phyloP scores from a whole-genome alignment of 495 filamentous ascomycete species.

The Penicillium goetzii region DNA sequence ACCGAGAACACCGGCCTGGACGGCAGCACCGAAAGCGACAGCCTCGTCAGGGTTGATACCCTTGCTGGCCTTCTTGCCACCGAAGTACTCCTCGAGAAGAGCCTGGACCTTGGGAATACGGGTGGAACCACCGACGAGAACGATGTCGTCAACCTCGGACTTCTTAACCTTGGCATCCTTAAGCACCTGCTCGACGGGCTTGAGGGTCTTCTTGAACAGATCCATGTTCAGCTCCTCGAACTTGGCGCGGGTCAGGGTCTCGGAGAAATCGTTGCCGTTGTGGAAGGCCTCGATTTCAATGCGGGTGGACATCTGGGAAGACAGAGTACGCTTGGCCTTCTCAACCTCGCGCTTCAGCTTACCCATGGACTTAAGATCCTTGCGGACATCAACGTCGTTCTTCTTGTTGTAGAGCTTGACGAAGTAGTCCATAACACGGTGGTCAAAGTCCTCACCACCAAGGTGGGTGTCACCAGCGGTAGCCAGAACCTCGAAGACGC shows the following conservation, averaged over 20 bases:
- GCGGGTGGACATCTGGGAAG: slow-evolving; percentile 96
- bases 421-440: slow-evolving; percentile 96
- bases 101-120: slow-evolving; percentile 98
- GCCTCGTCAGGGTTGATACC: slow-evolving; percentile 99
- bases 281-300: slow-evolving; percentile 99
- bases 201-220: slow-evolving; percentile 97
- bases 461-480: slow-evolving; percentile 99
- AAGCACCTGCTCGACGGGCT: slow-evolving; percentile 97
- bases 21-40: slow-evolving; percentile 97
- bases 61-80: slow-evolving; percentile 99
- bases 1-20: slow-evolving; percentile 97
- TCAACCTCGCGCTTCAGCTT: slow-evolving; percentile 99
- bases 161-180: slow-evolving; percentile 93
- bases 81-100: slow-evolving; percentile 98
- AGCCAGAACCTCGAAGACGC: slow-evolving; percentile 96
- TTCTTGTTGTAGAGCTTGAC: slow-evolving; percentile 99
- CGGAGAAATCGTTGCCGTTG: slow-evolving; percentile 96
- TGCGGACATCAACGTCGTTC: slow-evolving; percentile 87
- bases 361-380: slow-evolving; percentile 98
- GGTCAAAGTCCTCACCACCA: slow-evolving; percentile 99
- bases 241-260: slow-evolving; percentile 97
- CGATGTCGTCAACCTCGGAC: slow-evolving; percentile 83
- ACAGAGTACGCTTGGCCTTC: slow-evolving; percentile 99
- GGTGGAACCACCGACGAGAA: slow-evolving; percentile 94
- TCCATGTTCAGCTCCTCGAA: slow-evolving; percentile 99